A percentile compares a stretch with the other conserved stretches of the same genome.
Conservation (phyloP, 768 basidiomycete species). For the Lentinula raphanica region DNA sequence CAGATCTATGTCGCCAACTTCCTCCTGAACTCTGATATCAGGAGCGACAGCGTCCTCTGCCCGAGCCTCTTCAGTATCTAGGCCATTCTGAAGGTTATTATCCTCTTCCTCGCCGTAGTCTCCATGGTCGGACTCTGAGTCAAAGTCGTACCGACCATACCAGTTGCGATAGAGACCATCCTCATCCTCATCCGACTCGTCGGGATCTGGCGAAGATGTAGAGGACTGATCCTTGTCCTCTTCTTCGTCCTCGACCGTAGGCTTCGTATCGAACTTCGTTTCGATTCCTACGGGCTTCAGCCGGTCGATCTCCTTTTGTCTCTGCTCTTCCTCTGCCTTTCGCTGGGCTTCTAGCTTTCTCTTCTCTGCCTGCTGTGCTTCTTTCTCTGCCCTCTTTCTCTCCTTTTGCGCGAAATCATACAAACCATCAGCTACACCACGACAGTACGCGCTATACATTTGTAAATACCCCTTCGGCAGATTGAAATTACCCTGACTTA, state of each 20-base stretch:
- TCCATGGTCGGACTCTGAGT: background rate
- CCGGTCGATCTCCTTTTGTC: constrained; percentile 13
- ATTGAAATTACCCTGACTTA: constrained; percentile 1
- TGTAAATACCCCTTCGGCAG: background rate
- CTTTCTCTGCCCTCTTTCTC: constrained; percentile 14
- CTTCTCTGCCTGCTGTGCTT: constrained; percentile 16
- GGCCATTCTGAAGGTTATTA: background rate
- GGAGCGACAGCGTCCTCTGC: constrained; percentile 4
- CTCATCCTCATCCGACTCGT: too few relatives aligned
- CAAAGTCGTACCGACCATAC: too few relatives aligned
- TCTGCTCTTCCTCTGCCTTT: constrained; percentile 18
- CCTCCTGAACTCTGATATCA: constrained; percentile 5
- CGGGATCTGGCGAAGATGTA: background rate
- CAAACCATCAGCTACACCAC: constrained; percentile 15
- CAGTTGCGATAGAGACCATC: constrained; percentile 11
- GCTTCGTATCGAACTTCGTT: constrained; percentile 8
- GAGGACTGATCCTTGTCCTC: constrained; percentile 9
- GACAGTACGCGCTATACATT: constrained; percentile 11
- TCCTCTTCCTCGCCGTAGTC: background rate
- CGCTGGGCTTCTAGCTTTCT: constrained; percentile 14
- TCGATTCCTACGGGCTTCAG: constrained; percentile 12
- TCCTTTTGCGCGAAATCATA: constrained; percentile 16
- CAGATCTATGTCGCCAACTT: constrained; percentile 13
- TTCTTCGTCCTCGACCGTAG: constrained; percentile 14
- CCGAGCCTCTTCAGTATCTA: background rate